These are phyloP conservation scores for Pelomyxa schiedti DNA, from an alignment of 78 protist genomes.

Conservation along the genomic window DNA sequence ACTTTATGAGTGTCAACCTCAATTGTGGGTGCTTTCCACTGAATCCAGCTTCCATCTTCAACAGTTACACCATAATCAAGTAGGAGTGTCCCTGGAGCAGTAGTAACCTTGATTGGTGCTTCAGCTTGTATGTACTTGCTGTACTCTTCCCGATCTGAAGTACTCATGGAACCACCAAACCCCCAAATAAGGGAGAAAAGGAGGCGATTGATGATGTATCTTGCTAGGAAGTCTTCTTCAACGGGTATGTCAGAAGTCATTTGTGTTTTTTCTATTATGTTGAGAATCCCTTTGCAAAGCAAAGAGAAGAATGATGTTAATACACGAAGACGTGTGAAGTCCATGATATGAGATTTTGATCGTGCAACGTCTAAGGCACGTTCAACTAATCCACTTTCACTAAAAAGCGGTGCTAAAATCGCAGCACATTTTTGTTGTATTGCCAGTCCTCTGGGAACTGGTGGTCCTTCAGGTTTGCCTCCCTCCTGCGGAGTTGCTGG, in stretches of 20 bases:
- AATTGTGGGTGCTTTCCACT: constrained; percentile 50
- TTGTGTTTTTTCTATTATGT: constrained; percentile 61
- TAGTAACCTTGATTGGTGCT: constrained; percentile 37
- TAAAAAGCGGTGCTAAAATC: constrained; percentile 35
- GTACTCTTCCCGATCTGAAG: constrained; percentile 51
- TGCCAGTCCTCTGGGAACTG: constrained; percentile 15
- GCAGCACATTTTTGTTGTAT: constrained; percentile 36
- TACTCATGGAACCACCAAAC: constrained; percentile 61
- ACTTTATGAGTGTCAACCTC: constrained; percentile 11
- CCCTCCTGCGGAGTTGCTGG: neutral
- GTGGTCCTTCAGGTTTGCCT: neutral
- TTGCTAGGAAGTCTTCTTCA: constrained; percentile 5
- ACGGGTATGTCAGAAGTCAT: constrained; percentile 69
- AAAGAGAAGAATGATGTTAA: constrained; percentile 58
- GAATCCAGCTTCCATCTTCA: constrained; percentile 69
- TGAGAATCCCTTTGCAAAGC: constrained; percentile 32
- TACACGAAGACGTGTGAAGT: constrained; percentile 49
- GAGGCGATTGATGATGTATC: constrained; percentile 29
- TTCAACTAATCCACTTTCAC: constrained; percentile 33
- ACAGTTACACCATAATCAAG: constrained; percentile 65
- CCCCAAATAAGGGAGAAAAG: constrained; percentile 81
- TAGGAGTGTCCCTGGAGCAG: constrained; percentile 25
- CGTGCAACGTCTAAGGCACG: constrained; percentile 49
- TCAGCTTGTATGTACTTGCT: constrained; percentile 25
- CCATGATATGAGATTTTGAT: constrained; percentile 70